A percentile compares a stretch with the other conserved stretches of the same genome.
Conservation (phyloP, 1,284 basidiomycete species). For the Microbotryomycetes sp. region DNA sequence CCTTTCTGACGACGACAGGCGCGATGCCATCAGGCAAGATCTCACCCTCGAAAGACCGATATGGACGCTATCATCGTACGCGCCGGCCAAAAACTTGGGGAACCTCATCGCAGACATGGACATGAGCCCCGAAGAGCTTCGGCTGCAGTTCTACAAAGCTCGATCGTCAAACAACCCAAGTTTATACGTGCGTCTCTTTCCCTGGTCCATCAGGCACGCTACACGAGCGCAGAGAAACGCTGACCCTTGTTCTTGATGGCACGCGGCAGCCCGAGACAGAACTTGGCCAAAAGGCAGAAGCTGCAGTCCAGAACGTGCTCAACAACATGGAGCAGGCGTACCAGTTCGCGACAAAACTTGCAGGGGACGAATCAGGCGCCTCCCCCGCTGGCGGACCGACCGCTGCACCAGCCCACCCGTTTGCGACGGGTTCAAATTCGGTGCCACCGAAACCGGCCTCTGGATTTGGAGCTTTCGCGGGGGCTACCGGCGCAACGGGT, state of each 20-base stretch:
- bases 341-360: conserved; percentile 18
- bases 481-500: background rate
- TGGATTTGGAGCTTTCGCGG: conserved; percentile 8
- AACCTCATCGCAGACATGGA: conserved; percentile 63
- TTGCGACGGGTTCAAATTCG: background rate
- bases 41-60: conserved; percentile 59
- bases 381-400: background rate
- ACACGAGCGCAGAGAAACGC: background rate
- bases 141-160: conserved; percentile 59
- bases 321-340: conserved; percentile 30
- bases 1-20: conserved; percentile 41
- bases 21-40: conserved; percentile 56
- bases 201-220: conserved; percentile 4
- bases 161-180: conserved; percentile 51
- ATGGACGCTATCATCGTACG: conserved; percentile 79
- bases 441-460: background rate
- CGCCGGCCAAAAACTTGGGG: conserved; percentile 65
- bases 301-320: conserved; percentile 22
- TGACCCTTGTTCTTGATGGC: background rate
- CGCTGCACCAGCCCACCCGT: conserved; percentile 5
- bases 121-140: conserved; percentile 71
- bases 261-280: conserved; percentile 26
- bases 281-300: conserved; percentile 26
- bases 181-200: conserved; percentile 57
- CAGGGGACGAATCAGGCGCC: conserved; percentile 14